These are phyloP conservation scores for Gillenia trifoliata DNA, from an alignment of 306 rosid species.

Conservation along the genomic window DNA sequence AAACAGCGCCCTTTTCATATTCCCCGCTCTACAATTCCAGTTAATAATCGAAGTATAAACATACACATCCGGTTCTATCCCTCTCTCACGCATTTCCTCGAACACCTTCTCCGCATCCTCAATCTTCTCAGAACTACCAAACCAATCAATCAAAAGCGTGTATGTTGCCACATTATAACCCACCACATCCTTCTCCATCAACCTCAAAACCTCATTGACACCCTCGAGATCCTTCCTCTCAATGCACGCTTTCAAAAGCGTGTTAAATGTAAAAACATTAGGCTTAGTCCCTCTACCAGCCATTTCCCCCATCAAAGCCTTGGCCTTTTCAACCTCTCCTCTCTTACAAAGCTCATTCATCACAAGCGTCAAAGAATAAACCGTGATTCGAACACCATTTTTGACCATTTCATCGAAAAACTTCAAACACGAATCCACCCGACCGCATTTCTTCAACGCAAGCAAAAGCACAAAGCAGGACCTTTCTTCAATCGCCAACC, in stretches of 20 bases:
- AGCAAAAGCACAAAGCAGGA: slow-evolving; percentile 72
- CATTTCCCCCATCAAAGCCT: slow-evolving; percentile 52
- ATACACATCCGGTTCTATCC: slow-evolving; percentile 54
- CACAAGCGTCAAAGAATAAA: slow-evolving; percentile 61
- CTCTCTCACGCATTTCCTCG: slow-evolving; percentile 48
- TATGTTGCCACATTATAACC: slow-evolving; percentile 42
- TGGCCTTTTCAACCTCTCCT: slow-evolving; percentile 52
- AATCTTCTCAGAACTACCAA: slow-evolving; percentile 38
- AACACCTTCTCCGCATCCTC: slow-evolving; percentile 54
- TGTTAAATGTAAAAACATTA: slow-evolving; percentile 56
- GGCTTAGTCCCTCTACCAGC: slow-evolving; percentile 40
- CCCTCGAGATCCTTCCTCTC: slow-evolving; percentile 41
- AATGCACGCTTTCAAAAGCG: slow-evolving; percentile 47
- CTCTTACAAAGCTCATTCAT: slow-evolving; percentile 53
- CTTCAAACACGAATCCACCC: slow-evolving; percentile 31
- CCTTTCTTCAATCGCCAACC: slow-evolving; percentile 60
- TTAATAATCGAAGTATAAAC: slow-evolving; percentile 61
- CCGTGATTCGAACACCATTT: slow-evolving; percentile 42
- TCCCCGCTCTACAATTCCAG: slow-evolving; percentile 56
- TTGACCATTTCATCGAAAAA: slow-evolving; percentile 62
- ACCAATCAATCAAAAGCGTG: slow-evolving; percentile 55
- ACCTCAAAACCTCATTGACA: slow-evolving; percentile 39
- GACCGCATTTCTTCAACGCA: slow-evolving; percentile 48
- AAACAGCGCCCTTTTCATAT: slow-evolving; percentile 53
- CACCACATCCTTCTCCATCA: slow-evolving; percentile 53